phyloP scores from a whole-genome alignment of 208 protist species.

The Crithidia sp. region DNA sequence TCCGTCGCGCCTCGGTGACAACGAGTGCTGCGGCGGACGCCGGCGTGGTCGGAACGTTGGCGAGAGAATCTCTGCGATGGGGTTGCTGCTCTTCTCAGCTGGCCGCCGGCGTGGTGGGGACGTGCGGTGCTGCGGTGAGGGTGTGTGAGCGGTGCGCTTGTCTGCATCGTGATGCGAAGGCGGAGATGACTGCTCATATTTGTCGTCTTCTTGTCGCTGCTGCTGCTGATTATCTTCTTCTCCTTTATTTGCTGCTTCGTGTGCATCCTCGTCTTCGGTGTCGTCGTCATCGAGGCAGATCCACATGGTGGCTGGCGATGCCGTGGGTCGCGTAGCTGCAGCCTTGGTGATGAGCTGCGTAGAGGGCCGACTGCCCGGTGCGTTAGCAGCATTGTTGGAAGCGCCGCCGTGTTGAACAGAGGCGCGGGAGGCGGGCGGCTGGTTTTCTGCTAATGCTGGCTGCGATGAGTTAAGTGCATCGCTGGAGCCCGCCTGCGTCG shows the following conservation, averaged over 20 bases:
- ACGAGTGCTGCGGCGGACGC: constrained; percentile 13
- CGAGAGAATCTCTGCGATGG: constrained; percentile 59
- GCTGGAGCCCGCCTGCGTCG: too few species aligned
- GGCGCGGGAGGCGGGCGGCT: too few species aligned
- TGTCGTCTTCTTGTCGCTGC: background rate
- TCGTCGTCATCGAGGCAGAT: constrained; percentile 82
- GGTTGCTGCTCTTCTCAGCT: constrained; percentile 18
- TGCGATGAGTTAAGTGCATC: too few species aligned
- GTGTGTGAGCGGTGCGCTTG: too few species aligned
- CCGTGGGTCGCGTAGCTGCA: constrained; percentile 56
- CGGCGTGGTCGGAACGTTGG: constrained; percentile 70
- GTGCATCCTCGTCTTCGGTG: constrained; percentile 37
- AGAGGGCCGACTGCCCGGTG: constrained; percentile 31
- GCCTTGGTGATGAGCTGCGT: constrained; percentile 62
- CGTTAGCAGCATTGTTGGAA: too few species aligned
- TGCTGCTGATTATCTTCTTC: background rate
- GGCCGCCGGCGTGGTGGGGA: constrained; percentile 5
- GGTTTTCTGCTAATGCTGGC: too few species aligned
- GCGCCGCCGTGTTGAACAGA: too few species aligned
- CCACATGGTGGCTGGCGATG: constrained; percentile 72
- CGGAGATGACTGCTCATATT: too few species aligned
- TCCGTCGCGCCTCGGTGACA: background rate
- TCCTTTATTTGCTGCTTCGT: background rate
- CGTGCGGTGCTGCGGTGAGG: background rate
- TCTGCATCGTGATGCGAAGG: too few species aligned